Percentiles rank a stretch among this genome's conserved stretches.
phyloP scores from a whole-genome alignment of 768 basidiomycete species.

The Mycena alexandri region DNA sequence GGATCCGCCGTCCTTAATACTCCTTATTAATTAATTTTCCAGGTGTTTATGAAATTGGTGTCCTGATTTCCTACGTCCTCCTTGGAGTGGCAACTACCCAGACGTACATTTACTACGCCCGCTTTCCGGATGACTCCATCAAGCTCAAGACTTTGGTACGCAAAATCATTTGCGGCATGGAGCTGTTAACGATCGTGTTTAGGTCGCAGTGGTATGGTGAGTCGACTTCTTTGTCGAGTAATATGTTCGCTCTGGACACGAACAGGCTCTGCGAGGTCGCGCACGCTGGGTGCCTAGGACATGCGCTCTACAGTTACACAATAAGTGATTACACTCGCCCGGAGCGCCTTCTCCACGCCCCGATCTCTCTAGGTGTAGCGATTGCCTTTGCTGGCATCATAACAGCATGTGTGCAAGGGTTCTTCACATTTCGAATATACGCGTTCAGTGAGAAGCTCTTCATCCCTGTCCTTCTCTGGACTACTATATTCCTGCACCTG shows the following conservation, averaged over 20 bases:
- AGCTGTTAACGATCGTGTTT: background rate
- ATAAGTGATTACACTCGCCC: constrained; percentile 7
- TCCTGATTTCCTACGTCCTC: constrained; percentile 9
- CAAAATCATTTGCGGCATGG: background rate
- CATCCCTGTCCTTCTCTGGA: constrained; percentile 14
- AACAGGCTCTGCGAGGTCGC: constrained; percentile 22
- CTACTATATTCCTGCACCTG: background rate
- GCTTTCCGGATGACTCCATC: constrained; percentile 13
- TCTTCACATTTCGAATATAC: constrained; percentile 16
- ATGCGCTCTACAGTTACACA: constrained; percentile 8
- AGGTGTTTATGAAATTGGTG: too few species aligned
- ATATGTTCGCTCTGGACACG: too few species aligned
- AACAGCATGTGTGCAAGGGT: constrained; percentile 13
- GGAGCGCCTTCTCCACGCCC: background rate
- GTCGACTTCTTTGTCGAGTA: background rate
- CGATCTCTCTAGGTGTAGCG: background rate
- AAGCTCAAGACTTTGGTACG: constrained; percentile 20
- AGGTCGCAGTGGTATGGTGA: constrained; percentile 25
- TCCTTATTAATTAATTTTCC: too few species aligned
- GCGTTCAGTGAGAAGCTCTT: constrained; percentile 10
- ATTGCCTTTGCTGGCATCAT: constrained; percentile 4
- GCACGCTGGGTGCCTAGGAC: constrained; percentile 11
- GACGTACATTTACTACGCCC: constrained; percentile 14
- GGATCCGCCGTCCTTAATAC: too few species aligned
- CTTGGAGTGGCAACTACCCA: constrained; percentile 17